These are phyloP conservation scores for Dimocarpus longan DNA, from an alignment of 345 rosid species.

Conservation along the genomic window DNA sequence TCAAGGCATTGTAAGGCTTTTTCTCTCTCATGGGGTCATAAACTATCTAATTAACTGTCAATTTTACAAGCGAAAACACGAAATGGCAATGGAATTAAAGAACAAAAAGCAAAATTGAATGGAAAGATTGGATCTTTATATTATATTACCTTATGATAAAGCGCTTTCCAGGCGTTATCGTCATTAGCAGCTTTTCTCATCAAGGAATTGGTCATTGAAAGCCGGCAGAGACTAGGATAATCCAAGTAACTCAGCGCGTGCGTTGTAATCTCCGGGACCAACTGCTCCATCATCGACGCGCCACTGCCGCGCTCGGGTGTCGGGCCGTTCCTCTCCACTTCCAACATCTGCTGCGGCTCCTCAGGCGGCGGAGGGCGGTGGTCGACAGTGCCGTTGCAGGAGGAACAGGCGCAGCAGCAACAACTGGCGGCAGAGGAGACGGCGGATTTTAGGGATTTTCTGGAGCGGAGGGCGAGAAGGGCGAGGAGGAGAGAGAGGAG, in stretches of 20 bases:
- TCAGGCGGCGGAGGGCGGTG: not conserved
- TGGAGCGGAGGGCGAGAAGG: slow-evolving; percentile 45
- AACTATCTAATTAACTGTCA: not conserved
- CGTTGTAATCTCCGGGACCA: slow-evolving; percentile 97
- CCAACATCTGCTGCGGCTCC: slow-evolving; percentile 22
- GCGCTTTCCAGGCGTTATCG: slow-evolving; percentile 97
- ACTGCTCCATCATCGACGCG: slow-evolving; percentile 98
- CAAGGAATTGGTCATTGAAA: slow-evolving; percentile 96
- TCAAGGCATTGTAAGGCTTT: not conserved
- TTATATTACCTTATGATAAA: slow-evolving; percentile 82
- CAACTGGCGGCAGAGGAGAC: slow-evolving; percentile 23
- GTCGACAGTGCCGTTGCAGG: slow-evolving; percentile 25
- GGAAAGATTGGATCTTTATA: not conserved
- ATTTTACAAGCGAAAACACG: not conserved
- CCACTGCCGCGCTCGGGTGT: slow-evolving; percentile 62
- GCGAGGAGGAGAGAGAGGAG: slow-evolving; percentile 44
- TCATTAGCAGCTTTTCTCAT: slow-evolving; percentile 99
- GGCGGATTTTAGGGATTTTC: slow-evolving; percentile 34
- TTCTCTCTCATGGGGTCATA: not conserved
- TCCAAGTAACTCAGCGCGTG: slow-evolving; percentile 99
- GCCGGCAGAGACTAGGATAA: slow-evolving; percentile 88
- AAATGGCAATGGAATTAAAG: not conserved
- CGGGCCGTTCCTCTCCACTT: slow-evolving; percentile 36
- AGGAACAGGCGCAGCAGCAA: slow-evolving; percentile 35
- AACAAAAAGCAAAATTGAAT: not conserved